These are phyloP conservation scores for Teunomyces pallodes DNA, from an alignment of 805 yeast genomes.

Conservation along the genomic window DNA sequence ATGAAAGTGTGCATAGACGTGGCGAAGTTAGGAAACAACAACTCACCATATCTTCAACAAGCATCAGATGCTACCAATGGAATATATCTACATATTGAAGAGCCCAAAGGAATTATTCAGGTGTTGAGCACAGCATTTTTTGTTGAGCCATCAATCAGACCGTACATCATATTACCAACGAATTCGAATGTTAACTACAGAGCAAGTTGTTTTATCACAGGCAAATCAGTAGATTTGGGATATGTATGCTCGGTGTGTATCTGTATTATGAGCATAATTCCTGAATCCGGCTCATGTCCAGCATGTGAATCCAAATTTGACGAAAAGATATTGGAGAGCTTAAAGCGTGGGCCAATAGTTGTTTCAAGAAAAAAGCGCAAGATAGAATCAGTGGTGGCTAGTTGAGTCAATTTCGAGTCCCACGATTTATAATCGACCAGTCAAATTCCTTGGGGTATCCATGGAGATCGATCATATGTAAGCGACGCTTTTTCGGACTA, in stretches of 20 bases:
- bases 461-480: slow-evolving; percentile 52
- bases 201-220: slow-evolving; percentile 90
- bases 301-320: slow-evolving; percentile 84
- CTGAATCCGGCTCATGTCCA: slow-evolving; percentile 70
- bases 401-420: slow-evolving; percentile 14
- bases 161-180: slow-evolving; percentile 76
- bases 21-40: slow-evolving; percentile 63
- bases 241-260: slow-evolving; percentile 93
- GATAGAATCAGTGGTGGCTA: neutral
- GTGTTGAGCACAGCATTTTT: slow-evolving; percentile 78
- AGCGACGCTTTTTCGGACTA: slow-evolving; percentile 38
- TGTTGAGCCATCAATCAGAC: slow-evolving; percentile 79
- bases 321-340: slow-evolving; percentile 51
- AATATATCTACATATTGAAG: slow-evolving; percentile 66
- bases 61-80: slow-evolving; percentile 96
- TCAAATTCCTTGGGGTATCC: slow-evolving; percentile 40
- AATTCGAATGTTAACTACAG: slow-evolving; percentile 86
- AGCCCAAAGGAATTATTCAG: slow-evolving; percentile 78
- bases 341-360: slow-evolving; percentile 62
- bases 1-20: slow-evolving; percentile 87
- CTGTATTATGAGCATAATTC: slow-evolving; percentile 71
- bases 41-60: slow-evolving; percentile 86
- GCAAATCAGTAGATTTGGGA: slow-evolving; percentile 89
- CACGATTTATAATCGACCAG: slow-evolving; percentile 29
- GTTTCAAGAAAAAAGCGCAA: slow-evolving; percentile 36